Evolutionary conservation across 2,329 filamentous ascomycete genomes (phyloP).

Genomic region (Phialemonium atrogriseum): DNA sequence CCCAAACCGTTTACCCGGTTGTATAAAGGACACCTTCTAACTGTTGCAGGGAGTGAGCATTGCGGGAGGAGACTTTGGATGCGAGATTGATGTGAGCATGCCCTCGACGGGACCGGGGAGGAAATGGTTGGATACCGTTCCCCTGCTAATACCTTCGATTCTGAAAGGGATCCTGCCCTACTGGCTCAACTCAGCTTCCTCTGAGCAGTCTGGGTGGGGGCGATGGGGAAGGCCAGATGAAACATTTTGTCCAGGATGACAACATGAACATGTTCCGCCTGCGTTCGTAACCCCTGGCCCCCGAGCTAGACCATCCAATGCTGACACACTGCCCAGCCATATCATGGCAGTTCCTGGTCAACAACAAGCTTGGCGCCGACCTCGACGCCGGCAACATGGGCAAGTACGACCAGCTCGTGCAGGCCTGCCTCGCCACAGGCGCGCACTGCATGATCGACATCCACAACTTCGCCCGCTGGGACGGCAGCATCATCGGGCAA

Average conservation of each 20-base stretch:
- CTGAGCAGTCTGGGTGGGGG: conserved; percentile 21
- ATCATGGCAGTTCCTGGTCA: conserved; percentile 53
- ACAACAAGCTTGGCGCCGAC: conserved; percentile 38
- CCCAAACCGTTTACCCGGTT: not conserved
- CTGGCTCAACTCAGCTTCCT: conserved; percentile 25
- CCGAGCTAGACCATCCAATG: not conserved
- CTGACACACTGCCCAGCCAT: conserved; percentile 25
- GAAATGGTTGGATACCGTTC: not conserved
- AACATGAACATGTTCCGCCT: conserved; percentile 45
- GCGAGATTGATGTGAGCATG: conserved; percentile 31
- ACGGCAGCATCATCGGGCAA: conserved; percentile 56
- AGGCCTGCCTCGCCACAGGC: conserved; percentile 47
- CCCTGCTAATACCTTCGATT: not conserved
- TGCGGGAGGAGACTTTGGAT: conserved; percentile 40
- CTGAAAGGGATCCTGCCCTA: conserved; percentile 28
- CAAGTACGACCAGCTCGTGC: conserved; percentile 46
- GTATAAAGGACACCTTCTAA: not conserved
- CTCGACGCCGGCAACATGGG: conserved; percentile 39
- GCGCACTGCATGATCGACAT: conserved; percentile 49
- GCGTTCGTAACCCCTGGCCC: conserved; percentile 14
- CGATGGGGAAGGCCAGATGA: conserved; percentile 42
- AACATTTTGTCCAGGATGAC: conserved; percentile 43
- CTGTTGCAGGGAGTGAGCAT: conserved; percentile 30
- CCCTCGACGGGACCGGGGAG: no score
- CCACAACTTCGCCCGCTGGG: conserved; percentile 53